Conservation (phyloP, 495 filamentous ascomycete genomes). For the Neurospora sp. region DNA sequence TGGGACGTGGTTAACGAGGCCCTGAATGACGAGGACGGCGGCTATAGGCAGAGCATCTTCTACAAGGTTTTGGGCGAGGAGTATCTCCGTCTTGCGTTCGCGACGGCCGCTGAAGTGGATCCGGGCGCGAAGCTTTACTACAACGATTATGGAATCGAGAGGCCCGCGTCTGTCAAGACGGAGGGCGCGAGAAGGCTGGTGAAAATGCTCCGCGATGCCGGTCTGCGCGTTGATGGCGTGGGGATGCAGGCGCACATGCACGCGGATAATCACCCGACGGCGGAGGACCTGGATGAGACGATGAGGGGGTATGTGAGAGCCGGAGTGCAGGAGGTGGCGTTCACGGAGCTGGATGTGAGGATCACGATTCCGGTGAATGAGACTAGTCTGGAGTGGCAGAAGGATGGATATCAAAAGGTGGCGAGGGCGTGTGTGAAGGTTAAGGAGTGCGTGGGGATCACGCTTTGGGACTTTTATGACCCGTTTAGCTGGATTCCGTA, state of each 20-base stretch:
- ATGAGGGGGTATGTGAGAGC: conserved; percentile 39
- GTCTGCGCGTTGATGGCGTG: conserved; percentile 52
- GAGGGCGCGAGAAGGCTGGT: conserved; percentile 44
- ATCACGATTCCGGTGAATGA: conserved; percentile 35
- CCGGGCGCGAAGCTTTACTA: conserved; percentile 54
- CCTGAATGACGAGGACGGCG: conserved; percentile 52
- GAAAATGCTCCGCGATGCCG: conserved; percentile 39
- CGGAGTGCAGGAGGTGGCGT: conserved; percentile 49
- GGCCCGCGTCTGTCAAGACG: conserved; percentile 19
- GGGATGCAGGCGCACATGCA: conserved; percentile 55
- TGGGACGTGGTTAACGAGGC: conserved; percentile 65
- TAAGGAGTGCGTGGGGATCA: conserved; percentile 54
- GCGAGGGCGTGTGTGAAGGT: conserved; percentile 50
- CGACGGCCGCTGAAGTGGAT: conserved; percentile 40
- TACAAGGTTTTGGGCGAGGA: conserved; percentile 46
- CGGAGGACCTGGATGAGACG: conserved; percentile 36
- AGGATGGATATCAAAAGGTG: conserved; percentile 40
- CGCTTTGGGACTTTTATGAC: conserved; percentile 52
- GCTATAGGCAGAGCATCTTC: conserved; percentile 46
- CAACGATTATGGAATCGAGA: conserved; percentile 63
- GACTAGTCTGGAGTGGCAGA: conserved; percentile 45
- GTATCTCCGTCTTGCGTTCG: conserved; percentile 49
- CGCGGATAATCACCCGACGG: conserved; percentile 40
- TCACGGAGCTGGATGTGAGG: conserved; percentile 54
- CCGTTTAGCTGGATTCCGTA: conserved; percentile 50